phyloP scores from a whole-genome alignment of 1,139 yeast genomes.

The Lodderomyces beijingensis region DNA sequence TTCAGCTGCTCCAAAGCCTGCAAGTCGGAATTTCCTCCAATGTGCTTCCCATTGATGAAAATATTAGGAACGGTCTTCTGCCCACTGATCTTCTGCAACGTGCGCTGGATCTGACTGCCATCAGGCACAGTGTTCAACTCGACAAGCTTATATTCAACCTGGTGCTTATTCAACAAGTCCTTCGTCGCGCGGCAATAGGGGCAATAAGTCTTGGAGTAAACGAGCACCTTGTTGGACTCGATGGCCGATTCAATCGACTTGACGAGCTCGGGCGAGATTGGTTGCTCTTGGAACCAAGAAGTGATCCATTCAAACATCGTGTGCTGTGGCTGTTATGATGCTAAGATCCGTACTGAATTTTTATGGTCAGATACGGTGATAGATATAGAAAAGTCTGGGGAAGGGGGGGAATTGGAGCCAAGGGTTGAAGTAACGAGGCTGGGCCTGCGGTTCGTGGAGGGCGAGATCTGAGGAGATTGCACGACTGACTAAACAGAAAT shows the following conservation, averaged over 20 bases:
- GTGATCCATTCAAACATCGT: constrained; percentile 6
- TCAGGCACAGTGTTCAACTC: constrained; percentile 20
- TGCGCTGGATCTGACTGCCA: constrained; percentile 53
- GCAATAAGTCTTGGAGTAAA: constrained; percentile 22
- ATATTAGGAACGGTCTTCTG: constrained; percentile 87
- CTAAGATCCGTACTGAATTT: too few relatives aligned
- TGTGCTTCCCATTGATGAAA: constrained; percentile 76
- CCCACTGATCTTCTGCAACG: constrained; percentile 65
- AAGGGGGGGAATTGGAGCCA: too few relatives aligned
- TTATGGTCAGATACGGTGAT: too few relatives aligned
- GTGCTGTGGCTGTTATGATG: too few relatives aligned
- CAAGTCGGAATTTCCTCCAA: constrained; percentile 86
- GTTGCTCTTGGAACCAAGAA: constrained; percentile 7
- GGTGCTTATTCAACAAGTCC: constrained; percentile 14
- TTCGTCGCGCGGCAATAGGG: constrained; percentile 27
- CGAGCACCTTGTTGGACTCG: constrained; percentile 17
- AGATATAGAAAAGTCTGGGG: too few relatives aligned
- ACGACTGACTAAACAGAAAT: too few relatives aligned
- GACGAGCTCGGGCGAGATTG: constrained; percentile 17
- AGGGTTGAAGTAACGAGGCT: too few relatives aligned
- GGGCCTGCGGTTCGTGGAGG: too few relatives aligned
- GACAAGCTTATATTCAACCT: constrained; percentile 16
- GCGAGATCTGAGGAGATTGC: too few relatives aligned
- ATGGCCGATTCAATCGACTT: constrained; percentile 18
- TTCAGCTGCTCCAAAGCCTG: constrained; percentile 44